These are phyloP conservation scores for Baudoinia panamericana DNA, from an alignment of 495 filamentous ascomycete genomes.

Conservation along the genomic window DNA sequence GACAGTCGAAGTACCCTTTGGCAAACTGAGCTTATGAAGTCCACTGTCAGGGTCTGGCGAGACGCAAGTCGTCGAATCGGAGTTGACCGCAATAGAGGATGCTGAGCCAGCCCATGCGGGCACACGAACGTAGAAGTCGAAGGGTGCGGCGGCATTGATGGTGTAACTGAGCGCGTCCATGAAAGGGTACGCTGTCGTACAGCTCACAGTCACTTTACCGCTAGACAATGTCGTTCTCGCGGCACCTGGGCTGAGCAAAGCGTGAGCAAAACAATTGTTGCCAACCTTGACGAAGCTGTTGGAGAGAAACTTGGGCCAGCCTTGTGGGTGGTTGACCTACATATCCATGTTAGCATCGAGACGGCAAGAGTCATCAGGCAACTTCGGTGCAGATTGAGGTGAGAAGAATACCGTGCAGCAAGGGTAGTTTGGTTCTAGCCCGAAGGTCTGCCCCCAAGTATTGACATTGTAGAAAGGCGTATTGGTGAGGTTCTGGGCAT, in stretches of 20 bases:
- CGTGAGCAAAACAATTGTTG: conserved; percentile 32
- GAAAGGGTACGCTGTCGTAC: conserved; percentile 44
- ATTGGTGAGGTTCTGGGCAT: conserved; percentile 32
- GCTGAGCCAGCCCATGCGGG: conserved; percentile 35
- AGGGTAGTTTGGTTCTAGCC: conserved; percentile 32
- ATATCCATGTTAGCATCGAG: too few relatives aligned
- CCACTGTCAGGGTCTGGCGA: conserved; percentile 20
- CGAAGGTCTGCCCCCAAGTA: conserved; percentile 33
- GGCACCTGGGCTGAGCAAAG: conserved; percentile 31
- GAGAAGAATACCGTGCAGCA: too few relatives aligned
- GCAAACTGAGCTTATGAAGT: conserved; percentile 27
- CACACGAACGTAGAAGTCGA: conserved; percentile 40
- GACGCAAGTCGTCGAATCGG: conserved; percentile 12
- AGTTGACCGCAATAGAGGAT: conserved; percentile 8
- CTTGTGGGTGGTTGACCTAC: conserved; percentile 53
- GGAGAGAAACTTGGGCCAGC: conserved; percentile 44
- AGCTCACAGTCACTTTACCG: conserved; percentile 24
- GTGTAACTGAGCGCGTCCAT: conserved; percentile 35
- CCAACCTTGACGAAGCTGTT: conserved; percentile 20
- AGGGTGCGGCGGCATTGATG: conserved; percentile 29
- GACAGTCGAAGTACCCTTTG: conserved; percentile 22
- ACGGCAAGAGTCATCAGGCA: too few relatives aligned
- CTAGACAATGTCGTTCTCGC: conserved; percentile 24
- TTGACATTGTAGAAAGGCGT: conserved; percentile 40
- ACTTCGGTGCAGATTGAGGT: too few relatives aligned